phyloP scores from a whole-genome alignment of 2,329 filamentous ascomycete species.

The Bertia moriformis region DNA sequence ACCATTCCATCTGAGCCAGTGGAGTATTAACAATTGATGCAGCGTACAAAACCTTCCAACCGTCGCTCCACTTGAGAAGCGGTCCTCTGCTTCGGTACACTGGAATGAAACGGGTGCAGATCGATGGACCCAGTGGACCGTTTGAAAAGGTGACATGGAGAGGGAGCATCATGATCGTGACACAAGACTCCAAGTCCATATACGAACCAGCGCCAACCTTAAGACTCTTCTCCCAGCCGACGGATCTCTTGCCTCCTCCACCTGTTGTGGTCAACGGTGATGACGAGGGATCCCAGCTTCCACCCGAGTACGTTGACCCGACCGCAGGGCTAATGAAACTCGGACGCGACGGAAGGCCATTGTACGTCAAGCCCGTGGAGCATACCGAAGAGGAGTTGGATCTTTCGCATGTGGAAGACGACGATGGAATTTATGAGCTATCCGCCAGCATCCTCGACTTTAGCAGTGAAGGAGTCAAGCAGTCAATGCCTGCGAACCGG shows the following conservation, averaged over 20 bases:
- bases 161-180: slow-evolving; percentile 51
- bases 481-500: background rate
- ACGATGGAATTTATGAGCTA: slow-evolving; percentile 43
- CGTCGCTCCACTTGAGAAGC: slow-evolving; percentile 43
- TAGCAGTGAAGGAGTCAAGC: slow-evolving; percentile 31
- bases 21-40: background rate
- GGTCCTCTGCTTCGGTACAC: slow-evolving; percentile 50
- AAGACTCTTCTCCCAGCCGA: slow-evolving; percentile 45
- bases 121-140: slow-evolving; percentile 7
- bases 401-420: slow-evolving; percentile 41
- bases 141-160: slow-evolving; percentile 41
- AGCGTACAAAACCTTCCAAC: slow-evolving; percentile 30
- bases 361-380: slow-evolving; percentile 48
- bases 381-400: slow-evolving; percentile 43
- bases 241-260: slow-evolving; percentile 43
- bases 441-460: slow-evolving; percentile 36
- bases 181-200: slow-evolving; percentile 39
- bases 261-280: slow-evolving; percentile 29
- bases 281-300: slow-evolving; percentile 24
- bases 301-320: slow-evolving; percentile 44
- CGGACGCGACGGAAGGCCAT: slow-evolving; percentile 39
- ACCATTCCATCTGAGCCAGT: slow-evolving; percentile 5
- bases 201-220: slow-evolving; percentile 37
- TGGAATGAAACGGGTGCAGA: slow-evolving; percentile 29
- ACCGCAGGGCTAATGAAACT: slow-evolving; percentile 46